Conservation (phyloP, 768 basidiomycete species). For the Kondoa subrosea region DNA sequence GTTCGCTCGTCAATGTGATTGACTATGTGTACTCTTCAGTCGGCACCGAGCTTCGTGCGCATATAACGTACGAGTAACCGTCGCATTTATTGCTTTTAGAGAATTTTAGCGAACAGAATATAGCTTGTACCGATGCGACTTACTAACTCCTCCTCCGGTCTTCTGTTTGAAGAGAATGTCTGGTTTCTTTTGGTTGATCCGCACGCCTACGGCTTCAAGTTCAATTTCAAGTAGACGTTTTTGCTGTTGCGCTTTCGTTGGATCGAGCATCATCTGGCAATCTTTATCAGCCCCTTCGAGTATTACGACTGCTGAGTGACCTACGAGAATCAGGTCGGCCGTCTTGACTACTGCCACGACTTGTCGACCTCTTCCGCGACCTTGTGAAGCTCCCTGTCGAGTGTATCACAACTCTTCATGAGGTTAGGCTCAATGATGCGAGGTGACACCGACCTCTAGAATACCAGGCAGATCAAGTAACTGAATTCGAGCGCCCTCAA, state of each 20-base stretch:
- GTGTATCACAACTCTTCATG: too few relatives aligned
- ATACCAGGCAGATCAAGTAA: constrained; percentile 30
- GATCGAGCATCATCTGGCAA: not conserved
- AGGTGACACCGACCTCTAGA: too few relatives aligned
- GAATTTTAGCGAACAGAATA: not conserved
- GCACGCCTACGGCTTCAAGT: constrained; percentile 88
- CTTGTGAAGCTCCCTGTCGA: constrained; percentile 91
- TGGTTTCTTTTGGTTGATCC: constrained; percentile 73
- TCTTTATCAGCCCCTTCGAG: too few relatives aligned
- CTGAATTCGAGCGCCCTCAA: constrained; percentile 84
- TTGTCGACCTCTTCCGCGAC: constrained; percentile 88
- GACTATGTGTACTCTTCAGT: constrained; percentile 31
- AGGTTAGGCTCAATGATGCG: too few relatives aligned
- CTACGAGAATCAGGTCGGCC: constrained; percentile 72
- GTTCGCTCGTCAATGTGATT: constrained; percentile 91
- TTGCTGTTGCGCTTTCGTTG: constrained; percentile 50
- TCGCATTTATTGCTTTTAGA: not conserved
- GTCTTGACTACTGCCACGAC: constrained; percentile 59
- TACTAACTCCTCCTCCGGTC: constrained; percentile 54
- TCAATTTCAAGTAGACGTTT: constrained; percentile 73
- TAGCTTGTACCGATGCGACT: too few relatives aligned
- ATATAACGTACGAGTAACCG: constrained; percentile 6
- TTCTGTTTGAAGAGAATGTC: constrained; percentile 88
- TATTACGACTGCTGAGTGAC: too few relatives aligned
- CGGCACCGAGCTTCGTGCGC: constrained; percentile 47